A percentile compares a stretch with the other conserved stretches of the same genome.
These are phyloP conservation scores for Colletotrichum karsti DNA, from an alignment of 2,329 filamentous ascomycete genomes.

Conservation along the genomic window DNA sequence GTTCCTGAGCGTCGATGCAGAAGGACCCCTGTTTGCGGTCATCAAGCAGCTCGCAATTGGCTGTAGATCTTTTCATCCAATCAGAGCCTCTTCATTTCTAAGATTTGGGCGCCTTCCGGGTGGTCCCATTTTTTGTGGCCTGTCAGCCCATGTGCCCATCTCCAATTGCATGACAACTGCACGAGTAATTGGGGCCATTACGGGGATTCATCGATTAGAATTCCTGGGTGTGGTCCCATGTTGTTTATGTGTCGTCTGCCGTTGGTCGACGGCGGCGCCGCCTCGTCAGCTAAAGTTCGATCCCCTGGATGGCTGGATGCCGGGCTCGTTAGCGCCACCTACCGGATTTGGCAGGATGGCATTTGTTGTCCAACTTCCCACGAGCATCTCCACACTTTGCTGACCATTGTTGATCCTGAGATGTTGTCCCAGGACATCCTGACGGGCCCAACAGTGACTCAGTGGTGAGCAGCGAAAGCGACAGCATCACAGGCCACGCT, in stretches of 20 bases:
- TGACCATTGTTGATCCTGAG: too few species aligned
- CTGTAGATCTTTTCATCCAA: constrained; percentile 12
- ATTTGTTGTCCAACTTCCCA: too few species aligned
- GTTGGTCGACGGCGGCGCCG: too few species aligned
- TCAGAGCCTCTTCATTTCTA: background rate
- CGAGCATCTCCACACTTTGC: too few species aligned
- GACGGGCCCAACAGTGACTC: too few species aligned
- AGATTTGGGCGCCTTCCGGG: background rate
- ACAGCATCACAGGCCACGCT: too few species aligned
- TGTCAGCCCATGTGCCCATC: constrained; percentile 24
- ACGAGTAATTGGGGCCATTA: constrained; percentile 1
- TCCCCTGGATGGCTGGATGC: too few species aligned
- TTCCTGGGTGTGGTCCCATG: background rate
- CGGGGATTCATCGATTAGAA: background rate
- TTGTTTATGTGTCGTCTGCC: background rate
- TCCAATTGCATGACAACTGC: constrained; percentile 7
- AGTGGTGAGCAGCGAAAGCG: too few species aligned
- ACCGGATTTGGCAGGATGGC: too few species aligned
- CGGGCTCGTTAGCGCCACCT: too few species aligned
- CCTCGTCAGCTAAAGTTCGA: too few species aligned
- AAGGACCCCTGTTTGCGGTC: constrained; percentile 7
- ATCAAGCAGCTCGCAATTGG: constrained; percentile 9
- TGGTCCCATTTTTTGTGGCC: constrained; percentile 3
- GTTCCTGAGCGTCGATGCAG: background rate
- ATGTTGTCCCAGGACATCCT: too few species aligned